Percentiles rank a stretch among this genome's conserved stretches.
These are phyloP conservation scores for Zarea fungicola DNA, from an alignment of 2,329 filamentous ascomycete genomes.

Conservation along the genomic window DNA sequence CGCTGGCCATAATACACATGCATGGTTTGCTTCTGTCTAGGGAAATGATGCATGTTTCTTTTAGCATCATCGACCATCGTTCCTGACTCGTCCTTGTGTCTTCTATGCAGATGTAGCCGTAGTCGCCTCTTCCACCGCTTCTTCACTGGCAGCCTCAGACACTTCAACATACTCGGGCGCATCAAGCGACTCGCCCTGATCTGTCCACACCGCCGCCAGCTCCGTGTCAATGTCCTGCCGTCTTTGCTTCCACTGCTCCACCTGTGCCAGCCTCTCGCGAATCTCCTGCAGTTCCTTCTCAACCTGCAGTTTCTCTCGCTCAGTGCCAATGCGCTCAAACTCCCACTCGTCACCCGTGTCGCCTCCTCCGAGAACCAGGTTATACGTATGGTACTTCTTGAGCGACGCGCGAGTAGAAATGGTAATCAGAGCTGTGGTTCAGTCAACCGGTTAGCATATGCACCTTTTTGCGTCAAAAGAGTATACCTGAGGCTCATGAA, in stretches of 20 bases:
- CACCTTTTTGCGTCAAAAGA: too few species aligned
- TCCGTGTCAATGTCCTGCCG: constrained; percentile 78
- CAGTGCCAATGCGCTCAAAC: constrained; percentile 88
- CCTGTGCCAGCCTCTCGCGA: constrained; percentile 70
- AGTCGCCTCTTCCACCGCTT: constrained; percentile 5
- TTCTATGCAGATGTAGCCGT: constrained; percentile 1
- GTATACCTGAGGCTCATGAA: too few species aligned
- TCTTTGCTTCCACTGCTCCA: constrained; percentile 77
- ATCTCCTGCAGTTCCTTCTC: constrained; percentile 87
- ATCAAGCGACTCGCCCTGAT: constrained; percentile 42
- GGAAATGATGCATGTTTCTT: constrained; percentile 5
- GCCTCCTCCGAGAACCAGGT: constrained; percentile 77
- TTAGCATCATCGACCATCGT: too few species aligned
- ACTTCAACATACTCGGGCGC: constrained; percentile 39
- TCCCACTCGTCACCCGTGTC: constrained; percentile 83
- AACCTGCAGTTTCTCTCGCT: constrained; percentile 86
- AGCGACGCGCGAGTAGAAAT: constrained; percentile 91
- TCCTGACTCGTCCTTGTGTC: neutral
- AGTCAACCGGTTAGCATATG: constrained; percentile 17
- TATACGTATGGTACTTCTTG: constrained; percentile 93
- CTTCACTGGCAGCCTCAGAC: constrained; percentile 5
- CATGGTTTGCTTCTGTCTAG: neutral
- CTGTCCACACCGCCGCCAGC: constrained; percentile 59
- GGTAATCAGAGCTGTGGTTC: constrained; percentile 71
- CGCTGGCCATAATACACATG: constrained; percentile 6